Evolutionary conservation across 2,329 filamentous ascomycete species (phyloP).

Genomic region (Fusarium domesticum): DNA sequence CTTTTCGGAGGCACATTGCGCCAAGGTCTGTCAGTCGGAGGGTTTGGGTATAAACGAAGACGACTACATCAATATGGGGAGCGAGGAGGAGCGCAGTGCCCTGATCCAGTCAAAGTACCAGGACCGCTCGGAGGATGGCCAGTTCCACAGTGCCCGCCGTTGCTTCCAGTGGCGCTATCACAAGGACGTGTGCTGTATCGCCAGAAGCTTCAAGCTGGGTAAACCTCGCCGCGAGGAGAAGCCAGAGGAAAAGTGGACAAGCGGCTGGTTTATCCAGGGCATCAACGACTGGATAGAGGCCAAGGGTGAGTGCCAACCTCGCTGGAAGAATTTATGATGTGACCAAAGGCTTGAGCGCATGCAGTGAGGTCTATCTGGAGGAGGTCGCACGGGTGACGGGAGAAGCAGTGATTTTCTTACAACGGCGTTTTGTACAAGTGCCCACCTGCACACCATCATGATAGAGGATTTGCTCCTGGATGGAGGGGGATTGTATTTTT

Average conservation of each 20-base stretch:
- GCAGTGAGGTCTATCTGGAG: no score
- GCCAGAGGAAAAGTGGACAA: conserved; percentile 36
- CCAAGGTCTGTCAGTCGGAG: conserved; percentile 46
- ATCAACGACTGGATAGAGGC: conserved; percentile 47
- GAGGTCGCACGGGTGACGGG: no score
- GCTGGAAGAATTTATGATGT: conserved; percentile 39
- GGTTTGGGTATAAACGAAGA: conserved; percentile 36
- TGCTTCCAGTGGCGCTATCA: conserved; percentile 50
- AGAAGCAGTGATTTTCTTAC: not conserved
- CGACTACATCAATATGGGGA: conserved; percentile 31
- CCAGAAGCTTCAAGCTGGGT: conserved; percentile 44
- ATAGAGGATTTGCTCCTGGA: not conserved
- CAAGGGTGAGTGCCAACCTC: conserved; percentile 42
- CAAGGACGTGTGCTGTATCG: conserved; percentile 43
- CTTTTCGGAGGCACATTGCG: conserved; percentile 45
- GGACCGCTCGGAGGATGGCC: conserved; percentile 17
- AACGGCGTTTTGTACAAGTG: not conserved
- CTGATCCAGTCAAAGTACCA: conserved; percentile 31
- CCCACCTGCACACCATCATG: not conserved
- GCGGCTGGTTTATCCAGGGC: conserved; percentile 47
- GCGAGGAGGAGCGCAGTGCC: conserved; percentile 28
- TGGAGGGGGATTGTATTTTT: not conserved
- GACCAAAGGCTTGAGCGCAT: not conserved
- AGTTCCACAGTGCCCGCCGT: conserved; percentile 33
- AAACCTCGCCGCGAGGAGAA: conserved; percentile 35